These are phyloP conservation scores for Paxillus rubicundulus DNA, from an alignment of 768 basidiomycete species.

Conservation along the genomic window DNA sequence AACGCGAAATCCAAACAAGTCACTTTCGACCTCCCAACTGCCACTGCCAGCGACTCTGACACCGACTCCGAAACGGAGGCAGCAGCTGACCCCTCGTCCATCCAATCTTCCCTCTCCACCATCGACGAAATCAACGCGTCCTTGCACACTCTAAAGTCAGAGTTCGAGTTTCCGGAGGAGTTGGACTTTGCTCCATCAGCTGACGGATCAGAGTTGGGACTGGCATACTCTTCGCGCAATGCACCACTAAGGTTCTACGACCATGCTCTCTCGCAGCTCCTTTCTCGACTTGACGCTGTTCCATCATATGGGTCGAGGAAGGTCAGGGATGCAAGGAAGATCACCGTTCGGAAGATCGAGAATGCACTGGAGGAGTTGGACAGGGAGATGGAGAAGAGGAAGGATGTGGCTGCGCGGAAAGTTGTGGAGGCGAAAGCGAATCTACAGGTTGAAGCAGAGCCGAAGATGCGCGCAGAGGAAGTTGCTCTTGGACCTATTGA, in stretches of 20 bases:
- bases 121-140: slow-evolving; percentile 42
- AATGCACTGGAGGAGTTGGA: slow-evolving; percentile 54
- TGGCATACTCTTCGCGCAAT: slow-evolving; percentile 59
- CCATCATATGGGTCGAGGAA: slow-evolving; percentile 57
- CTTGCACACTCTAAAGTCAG: slow-evolving; percentile 33
- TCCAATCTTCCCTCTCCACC: slow-evolving; percentile 31
- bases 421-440: not conserved
- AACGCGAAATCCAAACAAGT: slow-evolving; percentile 42
- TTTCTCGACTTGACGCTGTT: slow-evolving; percentile 57
- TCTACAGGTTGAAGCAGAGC: too few species aligned
- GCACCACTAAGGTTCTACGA: slow-evolving; percentile 61
- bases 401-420: slow-evolving; percentile 18
- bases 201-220: slow-evolving; percentile 28
- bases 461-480: not conserved
- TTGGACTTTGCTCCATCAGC: slow-evolving; percentile 31
- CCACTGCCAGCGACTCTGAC: slow-evolving; percentile 1
- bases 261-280: slow-evolving; percentile 53
- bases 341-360: slow-evolving; percentile 55
- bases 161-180: slow-evolving; percentile 39
- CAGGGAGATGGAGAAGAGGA: slow-evolving; percentile 43
- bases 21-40: not conserved
- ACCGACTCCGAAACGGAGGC: slow-evolving; percentile 7
- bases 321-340: slow-evolving; percentile 51
- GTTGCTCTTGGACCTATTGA: not conserved
- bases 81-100: slow-evolving; percentile 10